Percentiles rank a stretch among this genome's conserved stretches.
Evolutionary conservation across 73 alveolate species (phyloP).

Genomic region (Loxodes magnus): DNA sequence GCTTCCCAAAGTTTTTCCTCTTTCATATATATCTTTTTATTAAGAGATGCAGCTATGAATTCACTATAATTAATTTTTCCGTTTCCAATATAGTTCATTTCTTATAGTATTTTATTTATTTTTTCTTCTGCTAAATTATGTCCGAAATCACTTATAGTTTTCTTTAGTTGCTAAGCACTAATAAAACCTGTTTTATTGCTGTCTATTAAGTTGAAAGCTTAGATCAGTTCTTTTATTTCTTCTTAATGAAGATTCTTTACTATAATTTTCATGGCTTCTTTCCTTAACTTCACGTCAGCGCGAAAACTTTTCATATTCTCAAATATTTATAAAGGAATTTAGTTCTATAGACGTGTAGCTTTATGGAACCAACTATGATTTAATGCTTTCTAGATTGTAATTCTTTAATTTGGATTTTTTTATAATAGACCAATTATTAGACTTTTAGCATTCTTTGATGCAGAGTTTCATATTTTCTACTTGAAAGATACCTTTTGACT

Average conservation of each 20-base stretch:
- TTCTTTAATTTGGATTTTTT: too few relatives aligned
- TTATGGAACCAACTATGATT: too few relatives aligned
- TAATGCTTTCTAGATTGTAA: too few relatives aligned
- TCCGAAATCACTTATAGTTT: background rate
- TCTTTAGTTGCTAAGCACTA: background rate
- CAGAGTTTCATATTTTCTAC: too few relatives aligned
- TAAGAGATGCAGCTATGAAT: slow-evolving; percentile 24
- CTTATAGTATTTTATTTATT: background rate
- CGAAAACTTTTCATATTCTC: too few relatives aligned
- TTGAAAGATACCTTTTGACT: too few relatives aligned
- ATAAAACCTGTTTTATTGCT: slow-evolving; percentile 8
- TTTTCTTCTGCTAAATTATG: slow-evolving; percentile 7
- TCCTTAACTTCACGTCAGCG: slow-evolving; percentile 1
- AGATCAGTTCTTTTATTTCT: slow-evolving; percentile 4
- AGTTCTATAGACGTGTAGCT: too few relatives aligned
- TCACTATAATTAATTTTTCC: slow-evolving; percentile 27
- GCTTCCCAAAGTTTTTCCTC: slow-evolving; percentile 14
- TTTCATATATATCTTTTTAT: slow-evolving; percentile 5
- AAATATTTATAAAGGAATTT: too few relatives aligned
- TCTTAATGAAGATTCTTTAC: slow-evolving; percentile 1
- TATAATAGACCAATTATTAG: too few relatives aligned
- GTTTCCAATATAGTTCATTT: slow-evolving; percentile 9
- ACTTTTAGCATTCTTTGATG: too few relatives aligned
- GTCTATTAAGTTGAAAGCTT: slow-evolving; percentile 5
- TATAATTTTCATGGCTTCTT: slow-evolving; percentile 14